Evolutionary conservation across 495 filamentous ascomycete species (phyloP).

Genomic region (Daldinia bambusicola): DNA sequence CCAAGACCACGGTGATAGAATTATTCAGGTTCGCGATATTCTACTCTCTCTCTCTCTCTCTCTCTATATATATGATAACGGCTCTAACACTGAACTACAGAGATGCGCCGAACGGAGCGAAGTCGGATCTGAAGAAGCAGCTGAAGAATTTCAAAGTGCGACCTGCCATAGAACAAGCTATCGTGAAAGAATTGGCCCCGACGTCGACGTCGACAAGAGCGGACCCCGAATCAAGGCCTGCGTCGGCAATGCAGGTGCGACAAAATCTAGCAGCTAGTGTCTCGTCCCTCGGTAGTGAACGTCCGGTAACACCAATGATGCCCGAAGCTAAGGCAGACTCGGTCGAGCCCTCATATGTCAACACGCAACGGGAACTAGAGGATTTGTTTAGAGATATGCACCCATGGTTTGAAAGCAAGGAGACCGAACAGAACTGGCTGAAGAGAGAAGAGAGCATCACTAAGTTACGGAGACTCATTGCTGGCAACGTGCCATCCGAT

Average conservation of each 20-base stretch:
- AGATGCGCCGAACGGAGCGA: conserved; percentile 81
- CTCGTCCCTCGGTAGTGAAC: conserved; percentile 59
- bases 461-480: conserved; percentile 78
- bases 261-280: conserved; percentile 60
- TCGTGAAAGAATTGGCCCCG: conserved; percentile 76
- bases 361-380: conserved; percentile 83
- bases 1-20: conserved; percentile 82
- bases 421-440: conserved; percentile 91
- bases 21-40: conserved; percentile 74
- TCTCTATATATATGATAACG: neutral
- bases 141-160: conserved; percentile 81
- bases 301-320: conserved; percentile 62
- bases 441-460: conserved; percentile 80
- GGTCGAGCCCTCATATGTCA: conserved; percentile 82
- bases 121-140: conserved; percentile 86
- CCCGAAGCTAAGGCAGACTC: conserved; percentile 69
- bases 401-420: conserved; percentile 84
- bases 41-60: too few species aligned
- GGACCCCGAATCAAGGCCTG: conserved; percentile 57
- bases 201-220: conserved; percentile 59
- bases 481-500: conserved; percentile 84
- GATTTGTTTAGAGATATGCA: conserved; percentile 84
- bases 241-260: conserved; percentile 56
- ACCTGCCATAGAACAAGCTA: conserved; percentile 81
- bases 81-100: conserved; percentile 52